Evolutionary conservation across 2,329 filamentous ascomycete species (phyloP).

Genomic region (Exophiala phaeomuriformis): DNA sequence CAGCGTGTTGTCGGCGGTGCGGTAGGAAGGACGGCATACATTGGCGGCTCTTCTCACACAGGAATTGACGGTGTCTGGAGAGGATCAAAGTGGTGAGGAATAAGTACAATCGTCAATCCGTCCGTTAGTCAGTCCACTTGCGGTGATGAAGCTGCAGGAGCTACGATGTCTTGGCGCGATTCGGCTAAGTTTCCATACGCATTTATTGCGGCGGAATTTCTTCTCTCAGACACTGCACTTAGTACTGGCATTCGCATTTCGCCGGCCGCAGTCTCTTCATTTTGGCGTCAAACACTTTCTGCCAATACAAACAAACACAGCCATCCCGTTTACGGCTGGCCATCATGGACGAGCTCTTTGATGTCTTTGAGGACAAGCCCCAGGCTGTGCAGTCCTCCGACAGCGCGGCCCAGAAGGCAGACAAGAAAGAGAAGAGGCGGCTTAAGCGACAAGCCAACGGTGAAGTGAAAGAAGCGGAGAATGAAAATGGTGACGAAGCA

Average conservation of each 20-base stretch:
- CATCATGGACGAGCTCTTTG: slow-evolving; percentile 70
- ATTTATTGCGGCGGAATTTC: slow-evolving; percentile 3
- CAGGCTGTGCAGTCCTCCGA: slow-evolving; percentile 35
- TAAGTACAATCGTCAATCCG: not conserved
- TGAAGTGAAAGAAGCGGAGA: slow-evolving; percentile 52
- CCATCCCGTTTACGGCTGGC: not conserved
- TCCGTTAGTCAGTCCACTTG: slow-evolving; percentile 11
- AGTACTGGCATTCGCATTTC: not conserved
- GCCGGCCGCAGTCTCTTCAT: not conserved
- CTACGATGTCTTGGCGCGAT: slow-evolving; percentile 3
- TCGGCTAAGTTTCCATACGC: slow-evolving; percentile 7
- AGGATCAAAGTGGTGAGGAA: slow-evolving; percentile 3
- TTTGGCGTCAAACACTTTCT: not conserved
- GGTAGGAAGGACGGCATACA: not conserved
- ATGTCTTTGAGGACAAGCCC: slow-evolving; percentile 67
- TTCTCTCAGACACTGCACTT: not conserved
- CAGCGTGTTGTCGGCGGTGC: not conserved
- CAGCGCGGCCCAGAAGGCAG: slow-evolving; percentile 31
- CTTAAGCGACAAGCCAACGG: slow-evolving; percentile 76
- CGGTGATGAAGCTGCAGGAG: slow-evolving; percentile 7
- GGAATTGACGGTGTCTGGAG: slow-evolving; percentile 1
- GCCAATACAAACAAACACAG: not conserved
- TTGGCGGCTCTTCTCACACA: not conserved
- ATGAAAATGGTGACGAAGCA: slow-evolving; percentile 13
- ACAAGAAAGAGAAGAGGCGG: slow-evolving; percentile 59